Evolutionary conservation across 2,329 filamentous ascomycete species (phyloP).

Genomic region (Fusarium scirpi): DNA sequence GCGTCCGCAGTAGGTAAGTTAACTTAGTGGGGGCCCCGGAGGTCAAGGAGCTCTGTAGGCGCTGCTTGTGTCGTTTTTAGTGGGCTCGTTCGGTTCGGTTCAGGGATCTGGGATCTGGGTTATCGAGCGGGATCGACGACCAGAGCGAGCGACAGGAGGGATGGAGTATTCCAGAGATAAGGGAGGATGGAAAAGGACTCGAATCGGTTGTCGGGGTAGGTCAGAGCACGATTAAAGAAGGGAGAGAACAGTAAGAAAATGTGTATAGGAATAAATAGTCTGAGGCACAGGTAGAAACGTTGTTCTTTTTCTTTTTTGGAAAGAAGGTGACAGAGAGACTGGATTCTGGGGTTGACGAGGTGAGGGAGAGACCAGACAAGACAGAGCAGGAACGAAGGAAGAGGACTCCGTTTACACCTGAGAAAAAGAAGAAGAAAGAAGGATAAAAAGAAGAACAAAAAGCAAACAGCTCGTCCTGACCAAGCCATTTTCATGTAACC

Average conservation of each 20-base stretch:
- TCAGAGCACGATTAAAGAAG: constrained; percentile 3
- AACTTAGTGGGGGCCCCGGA: constrained; percentile 29
- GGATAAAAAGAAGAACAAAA: constrained; percentile 1
- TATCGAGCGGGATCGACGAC: constrained; percentile 41
- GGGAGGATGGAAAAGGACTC: constrained; percentile 15
- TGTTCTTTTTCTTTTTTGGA: neutral
- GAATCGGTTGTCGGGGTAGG: constrained; percentile 14
- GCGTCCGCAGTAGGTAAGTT: constrained; percentile 32
- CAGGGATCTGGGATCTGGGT: constrained; percentile 43
- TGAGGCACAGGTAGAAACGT: constrained; percentile 9
- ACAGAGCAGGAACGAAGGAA: constrained; percentile 20
- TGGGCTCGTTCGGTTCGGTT: constrained; percentile 31
- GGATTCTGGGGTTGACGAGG: constrained; percentile 31
- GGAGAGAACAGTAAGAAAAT: constrained; percentile 2
- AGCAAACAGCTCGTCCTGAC: constrained; percentile 21
- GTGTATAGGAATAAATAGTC: constrained; percentile 14
- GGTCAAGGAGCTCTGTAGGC: constrained; percentile 29
- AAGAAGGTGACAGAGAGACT: constrained; percentile 17
- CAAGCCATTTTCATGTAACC: constrained; percentile 39
- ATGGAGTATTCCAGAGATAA: constrained; percentile 31
- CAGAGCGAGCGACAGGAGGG: constrained; percentile 24
- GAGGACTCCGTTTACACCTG: neutral
- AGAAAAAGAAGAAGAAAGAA: neutral
- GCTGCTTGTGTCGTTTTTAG: constrained; percentile 39
- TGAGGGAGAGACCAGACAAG: constrained; percentile 25